Evolutionary conservation across 2,329 filamentous ascomycete genomes (phyloP), one percentile per base, ranked within the genome.

Genomic region (Ophiostoma angusticollis): DNA sequence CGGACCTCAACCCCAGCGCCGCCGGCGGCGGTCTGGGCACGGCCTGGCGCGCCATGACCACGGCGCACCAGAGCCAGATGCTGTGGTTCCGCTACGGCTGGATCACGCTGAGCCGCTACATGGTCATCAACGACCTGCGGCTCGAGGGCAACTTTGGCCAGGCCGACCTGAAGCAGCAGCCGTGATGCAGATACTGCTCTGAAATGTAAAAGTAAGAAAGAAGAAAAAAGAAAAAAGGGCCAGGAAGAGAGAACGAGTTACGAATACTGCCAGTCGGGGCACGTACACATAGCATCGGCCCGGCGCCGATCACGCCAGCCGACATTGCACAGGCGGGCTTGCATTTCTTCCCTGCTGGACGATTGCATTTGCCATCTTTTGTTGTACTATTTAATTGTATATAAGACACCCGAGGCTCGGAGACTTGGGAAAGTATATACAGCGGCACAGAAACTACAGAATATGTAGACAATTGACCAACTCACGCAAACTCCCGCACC

Each of bases 81-180:
- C 75, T 84, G 27, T 98, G 91, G 91, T 98, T 96, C 56, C 75
- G 91, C 7, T 96, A 86, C 73, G 84, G 86, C 3, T 98, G 87
- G 86, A 94, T 98, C 54, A 70, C 74, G 0, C 57, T 94, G 41
- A 91, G 86, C 52, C 70, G 91, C 44, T 98, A 96, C 61, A 96
- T 98, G 91, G 72, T 86, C 41, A 72, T 96, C 23, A 98, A 98
- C 59, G 87, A 96, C 57, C 56, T 98, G 59, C 71, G 67, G 53
- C 56, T 73, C 23, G 69, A 72, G 47, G 61, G 60, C 43, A 51
- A 58, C 14, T 52, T 40, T 35, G 42, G 43, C 19, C n/a, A n/a
- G 4, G 39, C 16, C 8, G 36, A 45, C 19, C 25, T 37, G 6
- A 23, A 39, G 27, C 33, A 35, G 22, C 6, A 37, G 34, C 43